A percentile compares a stretch with the other conserved stretches of the same genome.
phyloP scores from a whole-genome alignment of 2,329 filamentous ascomycete genomes.

The Cladosporium sp. region DNA sequence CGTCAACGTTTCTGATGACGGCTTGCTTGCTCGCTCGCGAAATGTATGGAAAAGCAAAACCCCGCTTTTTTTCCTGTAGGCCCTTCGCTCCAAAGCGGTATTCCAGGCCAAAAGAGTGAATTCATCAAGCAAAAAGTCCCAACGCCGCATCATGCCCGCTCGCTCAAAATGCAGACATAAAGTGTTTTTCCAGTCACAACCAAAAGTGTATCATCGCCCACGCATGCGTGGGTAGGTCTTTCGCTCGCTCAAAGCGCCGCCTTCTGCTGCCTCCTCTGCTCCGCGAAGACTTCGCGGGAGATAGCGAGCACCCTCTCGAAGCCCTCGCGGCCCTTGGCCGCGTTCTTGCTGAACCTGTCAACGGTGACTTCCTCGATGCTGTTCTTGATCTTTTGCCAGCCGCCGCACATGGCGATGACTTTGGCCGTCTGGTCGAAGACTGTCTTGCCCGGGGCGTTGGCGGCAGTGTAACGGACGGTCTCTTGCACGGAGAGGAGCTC shows the following conservation, averaged over 20 bases:
- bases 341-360: constrained; percentile 88
- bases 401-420: constrained; percentile 91
- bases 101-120: not conserved
- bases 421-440: constrained; percentile 86
- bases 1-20: not conserved
- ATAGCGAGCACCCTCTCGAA: constrained; percentile 95
- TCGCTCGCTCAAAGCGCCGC: not conserved
- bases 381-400: constrained; percentile 96
- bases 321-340: constrained; percentile 83
- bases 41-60: not conserved
- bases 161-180: constrained; percentile 19
- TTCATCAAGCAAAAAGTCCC: not conserved
- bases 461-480: constrained; percentile 75
- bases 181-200: not conserved
- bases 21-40: constrained; percentile 7
- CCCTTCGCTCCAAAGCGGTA: not conserved
- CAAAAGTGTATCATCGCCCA: constrained; percentile 2
- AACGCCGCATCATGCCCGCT: constrained; percentile 18
- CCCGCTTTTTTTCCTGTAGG: not conserved
- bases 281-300: constrained; percentile 86
- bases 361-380: constrained; percentile 92
- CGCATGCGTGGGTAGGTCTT: not conserved
- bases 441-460: constrained; percentile 58
- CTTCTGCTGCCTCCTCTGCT: constrained; percentile 70
- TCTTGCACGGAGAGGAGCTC: constrained; percentile 91